Base-by-base conservation (phyloP, 371 early-diverging fungal genomes). In the Mortierella sp. region DNA sequence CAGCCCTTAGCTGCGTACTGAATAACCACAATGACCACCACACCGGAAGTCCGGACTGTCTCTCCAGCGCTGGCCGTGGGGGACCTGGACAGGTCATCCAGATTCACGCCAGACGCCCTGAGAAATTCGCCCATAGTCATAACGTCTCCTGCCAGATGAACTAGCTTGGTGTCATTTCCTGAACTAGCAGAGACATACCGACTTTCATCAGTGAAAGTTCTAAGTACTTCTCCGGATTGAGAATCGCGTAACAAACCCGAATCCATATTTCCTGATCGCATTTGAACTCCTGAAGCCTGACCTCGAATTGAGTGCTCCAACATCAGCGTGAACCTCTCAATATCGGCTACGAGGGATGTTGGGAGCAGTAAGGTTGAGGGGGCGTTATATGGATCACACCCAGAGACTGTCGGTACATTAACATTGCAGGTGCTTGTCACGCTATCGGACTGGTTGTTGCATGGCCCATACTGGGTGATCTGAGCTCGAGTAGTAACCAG, bases 241-340 rank as follows among this genome's bases (percentile, higher is more conserved):
- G 73, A 70, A 39, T 81, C 70, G 3, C 72, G 45, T 55, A 81
- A 37, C 8, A 73, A 6, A 5, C 83, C 83, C 2, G 64, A 70
- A 5, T 64, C 77, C 79, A 87, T 79, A 30, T 79, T 61, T 40
- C 86, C 84, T 43, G 84, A 86, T 35, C 87, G 83, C 24, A 83
- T 62, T 54, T 85, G 76, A 9, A 85, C 32, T 2, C 75, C 77
- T 5, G 84, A 83, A 1, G 72, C 62, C 51, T 80, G 66, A 10
- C 85, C 84, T 18, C 87, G 84, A 32, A 90, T 84, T 30, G 87
- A 84, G 72, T 90, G 90, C 51, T 90, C 90, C 43, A 90, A 66
- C 83, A 83, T 84, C n/a, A 90, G 30, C 8, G 84, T 81, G 28
- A 78, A 83, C 22, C 75, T 59, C 54, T 85, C 84, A 64, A 83